Evolutionary conservation across 768 basidiomycete species (phyloP).

Genomic region (Suillus discolor): DNA sequence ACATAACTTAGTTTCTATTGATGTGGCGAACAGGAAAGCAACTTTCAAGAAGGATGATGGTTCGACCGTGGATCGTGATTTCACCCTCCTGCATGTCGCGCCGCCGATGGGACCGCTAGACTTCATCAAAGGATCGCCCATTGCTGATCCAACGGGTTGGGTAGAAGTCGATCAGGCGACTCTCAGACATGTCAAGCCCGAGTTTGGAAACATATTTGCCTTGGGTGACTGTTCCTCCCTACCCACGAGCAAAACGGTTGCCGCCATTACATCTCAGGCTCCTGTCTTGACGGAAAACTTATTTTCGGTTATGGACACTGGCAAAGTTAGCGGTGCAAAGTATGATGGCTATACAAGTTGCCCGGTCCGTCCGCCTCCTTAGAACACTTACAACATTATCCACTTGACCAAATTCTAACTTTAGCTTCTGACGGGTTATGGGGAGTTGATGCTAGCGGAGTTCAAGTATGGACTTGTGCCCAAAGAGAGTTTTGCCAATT

Average conservation of each 20-base stretch:
- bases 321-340: constrained; percentile 62
- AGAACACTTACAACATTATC: constrained; percentile 1
- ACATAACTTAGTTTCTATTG: constrained; percentile 80
- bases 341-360: constrained; percentile 94
- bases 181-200: constrained; percentile 81
- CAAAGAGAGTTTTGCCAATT: constrained; percentile 77
- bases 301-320: constrained; percentile 72
- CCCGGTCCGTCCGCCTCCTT: constrained; percentile 54
- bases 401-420: constrained; percentile 9
- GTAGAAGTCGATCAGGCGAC: constrained; percentile 84
- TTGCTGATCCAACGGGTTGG: constrained; percentile 86
- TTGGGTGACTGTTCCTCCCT: constrained; percentile 92
- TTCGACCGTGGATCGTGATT: constrained; percentile 69
- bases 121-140: constrained; percentile 73
- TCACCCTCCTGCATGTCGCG: constrained; percentile 80
- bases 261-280: constrained; percentile 89
- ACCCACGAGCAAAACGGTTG: constrained; percentile 95
- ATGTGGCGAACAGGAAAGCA: constrained; percentile 70
- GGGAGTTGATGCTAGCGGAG: constrained; percentile 84
- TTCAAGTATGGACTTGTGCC: constrained; percentile 92
- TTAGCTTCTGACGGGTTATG: constrained; percentile 80
- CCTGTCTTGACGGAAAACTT: constrained; percentile 92
- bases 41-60: constrained; percentile 84
- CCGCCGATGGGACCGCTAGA: constrained; percentile 94
- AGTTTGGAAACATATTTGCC: constrained; percentile 81